Base-by-base conservation (phyloP, 768 basidiomycete genomes). In the Sporobolomyces roseus region DNA sequence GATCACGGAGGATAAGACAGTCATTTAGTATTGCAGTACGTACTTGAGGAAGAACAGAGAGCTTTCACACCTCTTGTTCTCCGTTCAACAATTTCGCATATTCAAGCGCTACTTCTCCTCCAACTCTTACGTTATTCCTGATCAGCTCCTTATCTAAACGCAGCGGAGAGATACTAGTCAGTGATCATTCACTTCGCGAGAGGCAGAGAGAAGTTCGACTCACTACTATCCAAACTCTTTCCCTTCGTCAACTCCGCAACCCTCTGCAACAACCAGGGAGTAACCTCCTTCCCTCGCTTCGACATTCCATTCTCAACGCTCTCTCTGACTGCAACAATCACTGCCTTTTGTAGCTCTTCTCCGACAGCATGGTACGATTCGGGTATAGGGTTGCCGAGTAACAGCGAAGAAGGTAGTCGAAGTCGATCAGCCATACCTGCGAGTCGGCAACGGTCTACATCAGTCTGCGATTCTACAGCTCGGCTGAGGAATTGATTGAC, bases 301-400 rank as follows among this genome's bases (percentile, higher is more conserved):
- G 84, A 88, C 52, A 94, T 81, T 3, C 93, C 91, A 70, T 87
- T 88, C 65, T 84, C 83, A 69, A 90, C 87, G 6, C 90, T 88
- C 79, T 99, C 94, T 19, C 78, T 77, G 8, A 99, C 84, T 10
- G 96, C 96, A 74, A 85, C 86, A 65, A 93, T 87, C 12, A 97
- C 88, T 0, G 87, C 86, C 49, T 81, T 77, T 77, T 97, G 92
- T 19, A 96, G 84, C 45, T 79, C 73, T 59, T 82, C 80, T 10
- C 92, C 92, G n/a, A 80, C 79, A 7, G 79, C 80, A 74, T 91
- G 85, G 74, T 87, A 86, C 65, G 85, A 80, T 61, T 84, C 83
- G 1, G 93, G 96, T 61, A 98, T 96, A 27, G 96, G 96, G 9
- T 88, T 89, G 12, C 87, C 92, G 69, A 99, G 86, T 23, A 98